Base-by-base conservation (phyloP, 768 basidiomycete genomes). In the Clitopilus passeckerianus region DNA sequence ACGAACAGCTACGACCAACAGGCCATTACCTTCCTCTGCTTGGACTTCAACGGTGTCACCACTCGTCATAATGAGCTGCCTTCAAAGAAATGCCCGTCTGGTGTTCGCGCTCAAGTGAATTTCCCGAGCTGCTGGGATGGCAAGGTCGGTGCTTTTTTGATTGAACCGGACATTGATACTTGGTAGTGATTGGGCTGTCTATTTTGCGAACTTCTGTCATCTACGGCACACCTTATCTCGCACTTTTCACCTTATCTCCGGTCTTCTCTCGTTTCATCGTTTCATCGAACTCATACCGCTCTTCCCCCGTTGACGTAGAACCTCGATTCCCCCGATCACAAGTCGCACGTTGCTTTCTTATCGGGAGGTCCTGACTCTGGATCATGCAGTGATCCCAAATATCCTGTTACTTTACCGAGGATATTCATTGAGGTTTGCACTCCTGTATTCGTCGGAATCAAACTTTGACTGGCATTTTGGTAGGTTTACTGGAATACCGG, bases 81-180 rank as follows among this genome's bases (percentile, higher is more conserved):
- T 27, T 16, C 73, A 24, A 64, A 70, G 58, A 1, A 58, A 46
- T 80, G 82, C 67, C 75, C 83, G 35, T 73, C 70, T 57, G 82
- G 82, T 56, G 68, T 82, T 54, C 79, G 82, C 53, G 74, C 80
- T 57, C 80, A 83, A 63, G 72, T 83, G 54, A 81, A 80, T 63
- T 80, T 82, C 70, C 79, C 76, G 7, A 81, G 77, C 59, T 84
- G 82, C 66, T 84, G 82, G 82, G 78, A 84, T 64, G 82, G 82
- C 61, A 76, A 78, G 76, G 80, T 80, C 34, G 63, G 55, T 46
- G 7, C 20, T 22, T 5, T 2, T 53, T n/a, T 15, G 15, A n/a
- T 54, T 44, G 23, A 20, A 14, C 7, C 56, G 22, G 5, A 16
- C 23, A 23, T 43, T n/a, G 14, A 52, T 22, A 18, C 2, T 2